Percentiles rank a stretch among this genome's conserved stretches.
phyloP scores from a whole-genome alignment of 495 filamentous ascomycete genomes.

The Penicillium roqueforti region DNA sequence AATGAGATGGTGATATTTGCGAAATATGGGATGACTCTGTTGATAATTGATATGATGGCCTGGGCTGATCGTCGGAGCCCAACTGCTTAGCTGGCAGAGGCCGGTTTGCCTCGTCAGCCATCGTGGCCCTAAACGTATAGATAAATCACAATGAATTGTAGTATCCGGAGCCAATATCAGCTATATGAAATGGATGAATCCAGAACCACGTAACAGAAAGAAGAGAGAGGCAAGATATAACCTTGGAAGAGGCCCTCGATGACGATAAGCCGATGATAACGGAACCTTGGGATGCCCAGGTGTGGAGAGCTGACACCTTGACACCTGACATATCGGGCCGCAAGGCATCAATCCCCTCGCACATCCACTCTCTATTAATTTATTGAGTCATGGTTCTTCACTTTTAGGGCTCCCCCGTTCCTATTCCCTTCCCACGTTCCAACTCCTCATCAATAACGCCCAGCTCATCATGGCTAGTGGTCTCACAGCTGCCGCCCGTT shows the following conservation, averaged over 20 bases:
- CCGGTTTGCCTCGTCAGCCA: conserved; percentile 36
- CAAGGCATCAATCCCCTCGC: conserved; percentile 7
- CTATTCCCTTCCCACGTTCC: neutral
- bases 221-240: neutral
- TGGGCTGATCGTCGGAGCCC: neutral
- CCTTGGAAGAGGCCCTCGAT: conserved; percentile 13
- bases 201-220: neutral
- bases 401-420: neutral
- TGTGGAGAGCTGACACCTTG: conserved; percentile 16
- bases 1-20: neutral
- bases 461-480: conserved; percentile 32
- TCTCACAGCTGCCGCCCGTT: conserved; percentile 55
- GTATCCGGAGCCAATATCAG: neutral
- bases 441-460: neutral
- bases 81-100: conserved; percentile 26
- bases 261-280: conserved; percentile 27
- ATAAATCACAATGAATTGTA: neutral
- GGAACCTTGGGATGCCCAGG: conserved; percentile 18
- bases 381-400: conserved; percentile 21
- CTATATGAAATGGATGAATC: neutral
- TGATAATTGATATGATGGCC: conserved; percentile 1
- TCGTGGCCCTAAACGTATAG: conserved; percentile 20
- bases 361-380: conserved; percentile 9
- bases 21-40: neutral
- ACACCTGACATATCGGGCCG: conserved; percentile 6